Conservation (phyloP, 164 flowering plant genomes). For the Tetracentron sinense region DNA sequence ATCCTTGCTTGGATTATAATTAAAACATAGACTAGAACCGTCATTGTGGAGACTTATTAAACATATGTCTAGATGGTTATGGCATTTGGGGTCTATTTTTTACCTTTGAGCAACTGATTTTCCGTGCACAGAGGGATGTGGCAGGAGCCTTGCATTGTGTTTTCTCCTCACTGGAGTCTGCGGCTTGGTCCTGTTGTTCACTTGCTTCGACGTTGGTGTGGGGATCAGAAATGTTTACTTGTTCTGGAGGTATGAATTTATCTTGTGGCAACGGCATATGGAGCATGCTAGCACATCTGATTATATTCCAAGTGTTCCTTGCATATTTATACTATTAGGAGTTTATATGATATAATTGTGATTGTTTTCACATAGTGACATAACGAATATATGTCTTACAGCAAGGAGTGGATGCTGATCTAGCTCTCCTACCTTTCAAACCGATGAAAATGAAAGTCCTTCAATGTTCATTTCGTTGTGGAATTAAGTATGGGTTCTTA, state of each 20-base stretch:
- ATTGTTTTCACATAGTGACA: not conserved
- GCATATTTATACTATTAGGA: not conserved
- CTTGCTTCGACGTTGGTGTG: conserved; percentile 77
- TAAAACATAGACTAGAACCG: not conserved
- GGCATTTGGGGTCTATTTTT: not conserved
- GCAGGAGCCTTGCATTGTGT: conserved; percentile 93
- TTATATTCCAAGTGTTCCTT: not conserved
- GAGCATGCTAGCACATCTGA: not conserved
- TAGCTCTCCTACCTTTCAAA: conserved; percentile 70
- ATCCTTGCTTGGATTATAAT: not conserved
- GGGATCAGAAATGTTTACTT: conserved; percentile 62
- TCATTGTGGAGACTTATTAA: not conserved
- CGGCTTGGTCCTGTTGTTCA: conserved; percentile 84
- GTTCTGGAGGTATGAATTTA: conserved; percentile 63
- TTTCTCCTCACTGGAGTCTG: conserved; percentile 85
- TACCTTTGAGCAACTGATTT: not conserved
- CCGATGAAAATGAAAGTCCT: conserved; percentile 80
- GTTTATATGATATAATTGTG: not conserved
- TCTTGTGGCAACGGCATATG: too few species aligned
- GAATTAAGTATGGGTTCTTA: conserved; percentile 51
- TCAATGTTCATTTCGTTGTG: conserved; percentile 82
- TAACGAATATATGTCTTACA: conserved; percentile 27
- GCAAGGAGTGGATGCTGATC: conserved; percentile 49
- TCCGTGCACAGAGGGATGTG: conserved; percentile 47
- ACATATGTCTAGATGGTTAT: not conserved